Evolutionary conservation across 1,284 basidiomycete genomes (phyloP), one percentile per base, ranked within the genome.

Genomic region (Moesziomyces parantarcticus): DNA sequence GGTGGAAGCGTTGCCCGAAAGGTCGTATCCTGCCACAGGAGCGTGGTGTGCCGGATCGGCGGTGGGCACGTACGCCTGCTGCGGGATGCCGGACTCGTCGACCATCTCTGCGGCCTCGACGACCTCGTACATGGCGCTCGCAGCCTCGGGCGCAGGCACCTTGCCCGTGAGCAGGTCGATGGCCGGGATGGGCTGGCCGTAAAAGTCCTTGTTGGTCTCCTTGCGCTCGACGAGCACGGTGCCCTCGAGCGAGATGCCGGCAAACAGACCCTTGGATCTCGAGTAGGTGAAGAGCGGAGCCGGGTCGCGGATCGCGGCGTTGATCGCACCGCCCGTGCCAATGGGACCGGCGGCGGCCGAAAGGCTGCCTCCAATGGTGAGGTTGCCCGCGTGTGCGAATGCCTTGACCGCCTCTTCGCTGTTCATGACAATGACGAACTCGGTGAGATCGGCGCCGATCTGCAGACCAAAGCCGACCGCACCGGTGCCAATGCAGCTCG

Each of bases 221-320:
- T 93, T 95, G 77, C 96, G 89, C 85, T 98, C 96, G 63, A 99
- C 92, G 58, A 99, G 88, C 44, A 89, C 92, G 0, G 96, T 97
- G 1, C 97, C 97, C 84, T 99, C 97, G 48, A 99, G 87, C 3
- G 93, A 95, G 48, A 99, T 85, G 23, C 96, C 96, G 3, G 95
- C 96, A 78, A 96, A 99, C 44, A 99, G 88, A 70, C 95, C 94
- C 86, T 94, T 95, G 13, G 92, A 94, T 84, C 95, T 92, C 21
- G 92, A 94, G 85, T 98, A 98, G 73, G 92, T 93, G 86, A 97
- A 99, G 91, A 98, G 94, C 1, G 95, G 95, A 13, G 96, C 91
- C 0, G 96, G 94, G 84, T 96, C 93, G 20, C 92, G 91, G 47
- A 99, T 86, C 10, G 90, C 90, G 0, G 93, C 90, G 77, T 95